phyloP scores from a whole-genome alignment of 805 yeast species.

The Hanseniaspora clermontiae region DNA sequence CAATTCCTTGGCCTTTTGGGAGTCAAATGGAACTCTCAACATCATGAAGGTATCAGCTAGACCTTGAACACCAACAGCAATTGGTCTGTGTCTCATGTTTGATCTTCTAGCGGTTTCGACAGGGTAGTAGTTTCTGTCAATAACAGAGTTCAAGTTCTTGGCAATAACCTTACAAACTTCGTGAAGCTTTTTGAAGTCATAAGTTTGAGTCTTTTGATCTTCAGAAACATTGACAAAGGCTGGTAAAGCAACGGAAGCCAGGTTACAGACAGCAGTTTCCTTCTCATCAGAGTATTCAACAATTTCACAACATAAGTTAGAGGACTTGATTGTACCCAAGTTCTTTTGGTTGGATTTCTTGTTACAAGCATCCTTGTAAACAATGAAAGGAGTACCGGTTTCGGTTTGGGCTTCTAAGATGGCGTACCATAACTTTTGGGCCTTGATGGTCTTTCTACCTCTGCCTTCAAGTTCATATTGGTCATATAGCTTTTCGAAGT shows the following conservation, averaged over 20 bases:
- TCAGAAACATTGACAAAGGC: slow-evolving; percentile 45
- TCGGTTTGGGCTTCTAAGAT: slow-evolving; percentile 87
- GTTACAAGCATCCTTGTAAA: slow-evolving; percentile 88
- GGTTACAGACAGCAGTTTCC: slow-evolving; percentile 90
- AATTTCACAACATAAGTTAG: slow-evolving; percentile 89
- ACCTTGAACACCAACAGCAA: slow-evolving; percentile 98
- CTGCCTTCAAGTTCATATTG: slow-evolving; percentile 60
- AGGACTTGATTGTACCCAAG: slow-evolving; percentile 81
- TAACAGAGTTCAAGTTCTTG: slow-evolving; percentile 66
- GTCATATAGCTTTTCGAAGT: slow-evolving; percentile 59
- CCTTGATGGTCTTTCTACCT: slow-evolving; percentile 54
- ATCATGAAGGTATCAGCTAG: slow-evolving; percentile 78
- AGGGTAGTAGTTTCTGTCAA: slow-evolving; percentile 79
- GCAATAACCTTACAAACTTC: slow-evolving; percentile 63
- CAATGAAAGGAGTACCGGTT: slow-evolving; percentile 91
- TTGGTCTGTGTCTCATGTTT: slow-evolving; percentile 76
- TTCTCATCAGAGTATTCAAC: slow-evolving; percentile 85
- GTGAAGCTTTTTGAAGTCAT: slow-evolving; percentile 66
- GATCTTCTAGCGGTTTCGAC: slow-evolving; percentile 61
- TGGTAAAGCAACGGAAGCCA: slow-evolving; percentile 85
- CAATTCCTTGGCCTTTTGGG: slow-evolving; percentile 58
- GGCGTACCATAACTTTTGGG: slow-evolving; percentile 84
- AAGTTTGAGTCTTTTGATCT: slow-evolving; percentile 36
- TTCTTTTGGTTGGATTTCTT: slow-evolving; percentile 79
- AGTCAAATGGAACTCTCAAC: slow-evolving; percentile 76